These are phyloP conservation scores for Beverwykella pulmonaria DNA, from an alignment of 495 filamentous ascomycete genomes.

Conservation along the genomic window DNA sequence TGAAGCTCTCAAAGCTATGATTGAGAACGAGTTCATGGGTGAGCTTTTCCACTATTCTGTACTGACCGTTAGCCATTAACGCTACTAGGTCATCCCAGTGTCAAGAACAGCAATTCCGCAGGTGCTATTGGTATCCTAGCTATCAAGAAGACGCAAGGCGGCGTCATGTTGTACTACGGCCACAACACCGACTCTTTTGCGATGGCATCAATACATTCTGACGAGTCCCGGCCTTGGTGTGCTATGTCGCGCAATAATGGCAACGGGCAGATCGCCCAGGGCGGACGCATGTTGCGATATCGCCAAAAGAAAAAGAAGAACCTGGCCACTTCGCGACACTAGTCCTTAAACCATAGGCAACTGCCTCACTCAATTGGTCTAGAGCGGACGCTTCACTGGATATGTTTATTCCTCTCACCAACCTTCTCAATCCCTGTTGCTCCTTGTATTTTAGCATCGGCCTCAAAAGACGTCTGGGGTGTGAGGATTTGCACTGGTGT, in stretches of 20 bases:
- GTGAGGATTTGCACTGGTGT: not conserved
- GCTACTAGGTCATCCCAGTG: constrained; percentile 67
- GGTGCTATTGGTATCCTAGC: constrained; percentile 83
- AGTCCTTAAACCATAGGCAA: not conserved
- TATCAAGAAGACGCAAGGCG: constrained; percentile 73
- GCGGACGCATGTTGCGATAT: constrained; percentile 43
- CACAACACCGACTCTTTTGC: constrained; percentile 95
- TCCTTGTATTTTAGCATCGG: not conserved
- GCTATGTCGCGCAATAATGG: constrained; percentile 74
- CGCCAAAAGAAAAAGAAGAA: constrained; percentile 29
- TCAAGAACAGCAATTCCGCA: constrained; percentile 66
- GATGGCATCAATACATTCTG: constrained; percentile 80
- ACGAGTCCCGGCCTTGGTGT: constrained; percentile 68
- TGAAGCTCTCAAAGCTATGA: constrained; percentile 68
- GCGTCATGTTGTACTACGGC: constrained; percentile 78
- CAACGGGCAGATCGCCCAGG: constrained; percentile 45
- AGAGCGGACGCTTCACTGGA: too few species aligned
- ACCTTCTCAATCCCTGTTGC: not conserved
- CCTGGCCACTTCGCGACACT: not conserved
- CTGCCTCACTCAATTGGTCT: too few species aligned
- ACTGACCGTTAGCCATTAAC: constrained; percentile 23
- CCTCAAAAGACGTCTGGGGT: not conserved
- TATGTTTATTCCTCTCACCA: too few species aligned
- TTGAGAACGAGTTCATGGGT: constrained; percentile 79
- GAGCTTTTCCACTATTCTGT: constrained; percentile 25